Base-by-base conservation (phyloP, 2,329 filamentous ascomycete species). In the Myriosclerotinia duriaeana region DNA sequence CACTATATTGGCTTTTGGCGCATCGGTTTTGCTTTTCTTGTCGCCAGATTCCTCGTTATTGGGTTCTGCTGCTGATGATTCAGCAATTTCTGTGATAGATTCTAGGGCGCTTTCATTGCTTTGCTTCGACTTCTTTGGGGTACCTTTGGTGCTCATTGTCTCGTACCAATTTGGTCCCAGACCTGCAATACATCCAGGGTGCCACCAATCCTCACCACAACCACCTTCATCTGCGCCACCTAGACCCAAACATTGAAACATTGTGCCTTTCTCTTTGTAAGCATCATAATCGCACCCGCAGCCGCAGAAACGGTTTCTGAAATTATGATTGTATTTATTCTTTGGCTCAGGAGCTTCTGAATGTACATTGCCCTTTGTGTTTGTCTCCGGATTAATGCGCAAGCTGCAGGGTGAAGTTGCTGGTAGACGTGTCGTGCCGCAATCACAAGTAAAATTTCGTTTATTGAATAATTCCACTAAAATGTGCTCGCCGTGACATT, bases 191-290 rank as follows among this genome's bases (percentile, higher is more conserved):
- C 94, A 98, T 69, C 95, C 93, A 0, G 94, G 92, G 79, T 98
- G 94, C 84, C 92, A 98, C 94, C 94, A 98, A 76, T 98, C 94
- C 79, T 98, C 94, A 15, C 94, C 94, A 78, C 94, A 98, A 5
- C 93, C 94, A 20, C 93, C 93, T 1, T 89, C 88, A 71, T 94
- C 90, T 15, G 85, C 83, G 0, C 87, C 89, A 0, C 92, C 93
- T 0, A 98, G 81, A 0, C 94, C 94, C 2, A 98, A 78, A 76
- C 95, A 99, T 78, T 99, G 95, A 73, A 96, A 99, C 95, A 99
- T 99, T 50, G 93, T 98, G 0, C 94, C 94, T 73, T 94, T 96
- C 77, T 99, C 93, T 76, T 91, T 84, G 58, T 94, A 86, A 0
- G 94, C 87, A 76, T 97, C 90, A 76, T 99, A 99, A 68, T 93